Evolutionary conservation across 176 grass and related monocot species (phyloP), one percentile per base, ranked within the genome.

Genomic region (Olyra latifolia): DNA sequence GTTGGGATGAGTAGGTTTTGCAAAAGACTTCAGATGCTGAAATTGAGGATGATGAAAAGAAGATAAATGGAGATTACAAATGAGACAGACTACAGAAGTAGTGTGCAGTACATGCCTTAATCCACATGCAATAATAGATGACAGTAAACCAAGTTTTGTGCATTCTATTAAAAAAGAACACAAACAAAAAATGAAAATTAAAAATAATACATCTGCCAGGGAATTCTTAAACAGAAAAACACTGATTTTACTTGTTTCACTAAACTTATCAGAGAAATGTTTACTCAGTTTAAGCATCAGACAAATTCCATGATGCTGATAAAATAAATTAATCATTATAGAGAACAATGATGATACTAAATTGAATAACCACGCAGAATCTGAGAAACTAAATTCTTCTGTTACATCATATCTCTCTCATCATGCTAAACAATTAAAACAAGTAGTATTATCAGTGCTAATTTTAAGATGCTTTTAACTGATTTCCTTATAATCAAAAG

Each of bases 231-330:
- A 66, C 47, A 79, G 64, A 77, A 16, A 61, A 77, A 72, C 57
- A 22, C 46, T 41, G 69, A 77, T 27, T 5, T 65, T 87, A 12
- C n/a, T n/a, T 74, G 30, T 79, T 48, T 5, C 22, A 16, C 14
- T 46, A 67, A 81, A 74, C 32, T 84, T 68, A n/a, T 11, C 40
- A 79, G 49, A 27, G 7, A 84, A 72, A 75, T 46, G 15, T 69
- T 63, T 57, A 72, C 20, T 80, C 22, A 14, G 16, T 64, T 71
- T 57, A 20, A 46, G 23, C 45, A 76, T 69, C 16, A 82, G 8
- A 80, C 3, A 76, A 76, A 65, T 30, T n/a, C 72, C 22, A 12
- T 1, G 32, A 76, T 76, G 53, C 32, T 60, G 59, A 65, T 61
- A 59, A 84, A 67, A 22, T 35, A 35, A 69, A 76, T 16, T 69